Evolutionary conservation across 495 filamentous ascomycete genomes (phyloP).

Genomic region (Xylaria venustula): DNA sequence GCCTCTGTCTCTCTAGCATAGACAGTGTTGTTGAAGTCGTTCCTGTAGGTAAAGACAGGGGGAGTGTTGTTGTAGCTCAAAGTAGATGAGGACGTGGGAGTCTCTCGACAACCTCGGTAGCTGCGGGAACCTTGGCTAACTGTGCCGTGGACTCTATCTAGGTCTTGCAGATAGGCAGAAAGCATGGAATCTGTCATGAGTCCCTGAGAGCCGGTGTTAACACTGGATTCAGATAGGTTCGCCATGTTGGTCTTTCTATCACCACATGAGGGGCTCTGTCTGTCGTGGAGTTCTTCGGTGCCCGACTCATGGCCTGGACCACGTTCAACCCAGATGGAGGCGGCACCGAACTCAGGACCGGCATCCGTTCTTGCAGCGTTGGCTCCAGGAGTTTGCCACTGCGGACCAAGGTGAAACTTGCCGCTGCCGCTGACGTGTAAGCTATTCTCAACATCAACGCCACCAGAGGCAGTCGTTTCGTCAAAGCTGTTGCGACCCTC

Average conservation of each 20-base stretch:
- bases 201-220: too few relatives aligned
- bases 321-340: neutral
- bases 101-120: neutral
- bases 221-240: neutral
- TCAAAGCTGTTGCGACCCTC: neutral
- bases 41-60: too few relatives aligned
- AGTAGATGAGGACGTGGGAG: neutral
- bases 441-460: neutral
- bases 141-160: too few relatives aligned
- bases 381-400: slow-evolving; percentile 5
- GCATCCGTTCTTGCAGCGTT: neutral
- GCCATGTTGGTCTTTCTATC: too few relatives aligned
- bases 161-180: too few relatives aligned
- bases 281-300: too few relatives aligned
- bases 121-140: neutral
- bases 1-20: neutral
- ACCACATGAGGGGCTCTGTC: too few relatives aligned
- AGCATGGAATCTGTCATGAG: too few relatives aligned
- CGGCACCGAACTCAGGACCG: neutral
- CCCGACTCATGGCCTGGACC: too few relatives aligned
- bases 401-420: neutral
- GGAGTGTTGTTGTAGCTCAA: too few relatives aligned
- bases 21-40: too few relatives aligned
- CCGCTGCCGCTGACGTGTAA: neutral
- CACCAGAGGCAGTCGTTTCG: neutral